These are phyloP conservation scores for Acmispon strigosus DNA, from an alignment of 306 rosid species.

Conservation along the genomic window DNA sequence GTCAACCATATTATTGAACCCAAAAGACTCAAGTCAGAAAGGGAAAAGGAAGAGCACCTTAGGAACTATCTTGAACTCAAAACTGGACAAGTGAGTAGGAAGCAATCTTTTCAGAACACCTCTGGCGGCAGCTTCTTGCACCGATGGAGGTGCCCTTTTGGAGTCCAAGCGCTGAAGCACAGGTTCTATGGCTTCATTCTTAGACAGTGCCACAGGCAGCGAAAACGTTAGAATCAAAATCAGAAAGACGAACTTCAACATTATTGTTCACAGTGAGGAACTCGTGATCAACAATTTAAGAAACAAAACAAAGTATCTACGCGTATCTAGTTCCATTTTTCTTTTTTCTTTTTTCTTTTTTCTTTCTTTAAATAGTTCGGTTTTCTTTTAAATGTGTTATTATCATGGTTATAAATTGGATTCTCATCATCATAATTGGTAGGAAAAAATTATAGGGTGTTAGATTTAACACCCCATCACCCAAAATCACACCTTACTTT, in stretches of 20 bases:
- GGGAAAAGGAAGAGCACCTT: conserved; percentile 36
- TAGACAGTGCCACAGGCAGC: conserved; percentile 31
- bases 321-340: neutral
- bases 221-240: conserved; percentile 30
- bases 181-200: conserved; percentile 46
- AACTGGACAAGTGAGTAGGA: conserved; percentile 62
- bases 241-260: conserved; percentile 43
- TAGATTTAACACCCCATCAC: too few species aligned
- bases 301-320: neutral
- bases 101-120: conserved; percentile 58
- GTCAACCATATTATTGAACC: neutral
- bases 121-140: conserved; percentile 72
- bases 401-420: too few species aligned
- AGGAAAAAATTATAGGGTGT: too few species aligned
- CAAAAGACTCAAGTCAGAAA: neutral
- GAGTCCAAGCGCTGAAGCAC: conserved; percentile 64
- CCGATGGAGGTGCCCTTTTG: conserved; percentile 50
- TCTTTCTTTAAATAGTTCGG: too few species aligned
- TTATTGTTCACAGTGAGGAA: neutral
- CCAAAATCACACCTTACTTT: too few species aligned
- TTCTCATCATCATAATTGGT: too few species aligned
- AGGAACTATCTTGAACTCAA: conserved; percentile 57
- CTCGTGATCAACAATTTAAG: neutral
- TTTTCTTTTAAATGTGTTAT: too few species aligned
- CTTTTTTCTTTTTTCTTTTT: too few species aligned